These are phyloP conservation scores for Penicillium atrosanguineum DNA, from an alignment of 495 filamentous ascomycete species.

Conservation along the genomic window DNA sequence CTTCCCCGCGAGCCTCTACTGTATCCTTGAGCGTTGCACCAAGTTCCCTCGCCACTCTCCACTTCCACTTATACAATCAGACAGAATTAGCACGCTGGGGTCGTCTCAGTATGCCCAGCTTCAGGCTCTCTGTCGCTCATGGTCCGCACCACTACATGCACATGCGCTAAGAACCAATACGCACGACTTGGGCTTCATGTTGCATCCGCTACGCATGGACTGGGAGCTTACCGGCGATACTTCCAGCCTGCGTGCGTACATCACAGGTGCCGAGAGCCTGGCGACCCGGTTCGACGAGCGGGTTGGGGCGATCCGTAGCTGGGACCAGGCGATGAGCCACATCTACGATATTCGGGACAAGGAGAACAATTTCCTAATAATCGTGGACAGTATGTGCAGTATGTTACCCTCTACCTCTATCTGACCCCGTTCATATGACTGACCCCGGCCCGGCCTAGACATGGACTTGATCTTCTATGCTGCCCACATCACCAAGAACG, in stretches of 20 bases:
- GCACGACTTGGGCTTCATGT: constrained; percentile 48
- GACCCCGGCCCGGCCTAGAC: constrained; percentile 29
- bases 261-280: constrained; percentile 36
- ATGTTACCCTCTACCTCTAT: neutral
- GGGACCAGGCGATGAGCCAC: constrained; percentile 33
- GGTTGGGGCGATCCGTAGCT: constrained; percentile 37
- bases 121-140: constrained; percentile 2
- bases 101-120: no score
- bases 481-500: constrained; percentile 29
- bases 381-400: constrained; percentile 38
- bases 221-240: constrained; percentile 33
- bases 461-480: constrained; percentile 47
- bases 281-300: constrained; percentile 32
- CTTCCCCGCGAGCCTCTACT: no score
- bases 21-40: no score
- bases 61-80: no score
- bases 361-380: constrained; percentile 30
- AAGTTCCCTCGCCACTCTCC: no score
- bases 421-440: neutral
- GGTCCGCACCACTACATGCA: constrained; percentile 32
- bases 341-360: constrained; percentile 31
- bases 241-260: constrained; percentile 25
- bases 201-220: constrained; percentile 35
- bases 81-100: no score
- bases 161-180: constrained; percentile 37